These are phyloP conservation scores for Phascolomyces articulosus DNA, from an alignment of 371 early-diverging fungal species.

Conservation along the genomic window DNA sequence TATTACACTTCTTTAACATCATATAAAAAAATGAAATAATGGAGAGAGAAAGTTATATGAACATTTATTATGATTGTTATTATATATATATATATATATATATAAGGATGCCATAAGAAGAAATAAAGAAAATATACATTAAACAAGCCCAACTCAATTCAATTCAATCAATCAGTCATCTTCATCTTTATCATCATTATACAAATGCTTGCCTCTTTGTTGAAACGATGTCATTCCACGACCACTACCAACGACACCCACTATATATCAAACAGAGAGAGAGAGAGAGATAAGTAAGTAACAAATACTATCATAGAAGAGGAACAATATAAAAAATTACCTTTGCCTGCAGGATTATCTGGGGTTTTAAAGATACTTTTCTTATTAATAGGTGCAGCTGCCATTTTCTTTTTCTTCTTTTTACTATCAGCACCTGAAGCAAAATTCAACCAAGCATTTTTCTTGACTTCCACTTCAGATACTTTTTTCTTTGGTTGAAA, in stretches of 20 bases:
- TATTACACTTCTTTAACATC: too few species aligned
- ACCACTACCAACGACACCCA: constrained; percentile 74
- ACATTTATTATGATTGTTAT: too few species aligned
- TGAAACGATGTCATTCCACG: constrained; percentile 72
- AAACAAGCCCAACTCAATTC: too few species aligned
- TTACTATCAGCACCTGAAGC: constrained; percentile 58
- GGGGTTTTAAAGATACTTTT: constrained; percentile 76
- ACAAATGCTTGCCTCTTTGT: constrained; percentile 70
- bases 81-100: too few species aligned
- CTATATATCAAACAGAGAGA: constrained; percentile 36
- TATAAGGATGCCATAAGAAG: too few species aligned
- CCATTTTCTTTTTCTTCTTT: constrained; percentile 43
- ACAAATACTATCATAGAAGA: not conserved
- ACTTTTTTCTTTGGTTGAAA: constrained; percentile 45
- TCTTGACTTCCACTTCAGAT: constrained; percentile 72
- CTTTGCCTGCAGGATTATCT: constrained; percentile 69
- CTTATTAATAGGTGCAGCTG: constrained; percentile 53
- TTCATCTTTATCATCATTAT: constrained; percentile 25
- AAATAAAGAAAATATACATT: too few species aligned
- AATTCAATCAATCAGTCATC: constrained; percentile 17
- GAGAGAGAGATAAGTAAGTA: not conserved
- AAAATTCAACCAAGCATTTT: constrained; percentile 82
- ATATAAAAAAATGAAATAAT: too few species aligned
- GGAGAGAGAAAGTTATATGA: too few species aligned
- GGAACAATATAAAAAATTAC: constrained; percentile 26